A percentile compares a stretch with the other conserved stretches of the same genome.
Conservation (phyloP, 176 grass and related monocot genomes). For the Luzula sylvatica region DNA sequence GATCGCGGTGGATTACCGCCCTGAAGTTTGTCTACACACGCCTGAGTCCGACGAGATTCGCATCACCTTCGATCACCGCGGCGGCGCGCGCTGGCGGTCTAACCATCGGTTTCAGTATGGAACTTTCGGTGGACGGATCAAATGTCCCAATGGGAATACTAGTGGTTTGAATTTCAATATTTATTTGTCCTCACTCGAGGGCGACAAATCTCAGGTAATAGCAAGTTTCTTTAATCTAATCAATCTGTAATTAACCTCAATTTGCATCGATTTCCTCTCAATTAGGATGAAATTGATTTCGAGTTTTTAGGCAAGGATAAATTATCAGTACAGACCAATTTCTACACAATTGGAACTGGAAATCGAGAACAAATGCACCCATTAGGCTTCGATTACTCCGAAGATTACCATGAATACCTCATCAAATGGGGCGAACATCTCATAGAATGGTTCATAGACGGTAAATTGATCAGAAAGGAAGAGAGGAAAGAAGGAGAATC, state of each 20-base stretch:
- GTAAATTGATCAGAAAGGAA: constrained; percentile 33
- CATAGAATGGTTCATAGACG: constrained; percentile 68
- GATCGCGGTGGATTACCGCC: constrained; percentile 55
- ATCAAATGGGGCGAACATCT: constrained; percentile 32
- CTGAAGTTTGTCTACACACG: constrained; percentile 26
- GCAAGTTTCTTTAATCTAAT: background rate
- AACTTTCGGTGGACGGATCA: constrained; percentile 24
- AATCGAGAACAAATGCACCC: constrained; percentile 43
- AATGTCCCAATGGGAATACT: constrained; percentile 37
- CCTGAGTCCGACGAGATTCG: constrained; percentile 34
- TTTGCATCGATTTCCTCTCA: background rate
- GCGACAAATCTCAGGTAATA: constrained; percentile 22
- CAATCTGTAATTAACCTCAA: background rate
- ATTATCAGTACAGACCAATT: constrained; percentile 57
- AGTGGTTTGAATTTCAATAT: constrained; percentile 64
- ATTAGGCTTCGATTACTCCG: constrained; percentile 44
- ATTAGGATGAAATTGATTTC: constrained; percentile 71
- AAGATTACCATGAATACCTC: constrained; percentile 55
- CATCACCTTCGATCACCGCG: constrained; percentile 51
- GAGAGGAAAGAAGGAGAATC: constrained; percentile 31
- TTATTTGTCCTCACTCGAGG: constrained; percentile 63
- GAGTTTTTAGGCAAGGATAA: constrained; percentile 66
- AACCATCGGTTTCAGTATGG: constrained; percentile 33
- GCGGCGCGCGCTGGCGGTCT: constrained; percentile 51
- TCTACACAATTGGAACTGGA: constrained; percentile 31